These are phyloP conservation scores for Tolypocladium nubicola DNA, from an alignment of 2,329 filamentous ascomycete species.

Conservation along the genomic window DNA sequence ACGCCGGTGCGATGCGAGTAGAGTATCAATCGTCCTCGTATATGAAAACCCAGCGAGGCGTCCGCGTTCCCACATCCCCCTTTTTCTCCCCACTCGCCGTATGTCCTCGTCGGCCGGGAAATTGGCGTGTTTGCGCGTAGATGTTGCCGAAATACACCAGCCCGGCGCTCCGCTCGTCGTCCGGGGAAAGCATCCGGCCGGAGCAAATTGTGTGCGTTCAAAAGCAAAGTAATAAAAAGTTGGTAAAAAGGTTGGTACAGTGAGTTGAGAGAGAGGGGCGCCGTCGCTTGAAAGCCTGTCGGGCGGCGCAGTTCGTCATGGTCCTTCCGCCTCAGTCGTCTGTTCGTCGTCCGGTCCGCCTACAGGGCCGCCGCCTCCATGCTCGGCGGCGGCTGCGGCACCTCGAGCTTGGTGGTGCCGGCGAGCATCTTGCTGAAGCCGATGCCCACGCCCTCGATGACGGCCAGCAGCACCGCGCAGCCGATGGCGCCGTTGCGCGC, in stretches of 20 bases:
- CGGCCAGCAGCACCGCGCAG: conserved; percentile 84
- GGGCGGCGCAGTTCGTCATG: not conserved
- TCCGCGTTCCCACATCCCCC: not conserved
- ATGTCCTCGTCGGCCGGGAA: not conserved
- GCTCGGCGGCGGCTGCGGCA: conserved; percentile 21
- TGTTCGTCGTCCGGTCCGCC: not conserved
- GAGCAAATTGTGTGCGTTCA: not conserved
- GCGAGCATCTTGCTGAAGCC: conserved; percentile 93
- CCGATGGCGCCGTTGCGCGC: conserved; percentile 94
- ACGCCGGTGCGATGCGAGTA: conserved; percentile 22
- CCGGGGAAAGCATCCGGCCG: not conserved
- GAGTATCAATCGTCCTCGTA: conserved; percentile 7
- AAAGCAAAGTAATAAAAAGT: not conserved
- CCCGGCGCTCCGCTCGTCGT: not conserved
- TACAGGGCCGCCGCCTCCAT: conserved; percentile 17
- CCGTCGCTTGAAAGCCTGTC: not conserved
- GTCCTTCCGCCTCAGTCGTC: not conserved
- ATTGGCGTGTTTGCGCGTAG: not conserved
- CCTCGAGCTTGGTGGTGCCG: conserved; percentile 75
- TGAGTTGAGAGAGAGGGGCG: conserved; percentile 2
- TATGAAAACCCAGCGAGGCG: not conserved
- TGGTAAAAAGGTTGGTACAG: not conserved
- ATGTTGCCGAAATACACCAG: not conserved
- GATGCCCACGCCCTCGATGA: conserved; percentile 96
- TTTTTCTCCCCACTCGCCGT: not conserved